Percentiles rank a stretch among this genome's conserved stretches.
Evolutionary conservation across 495 filamentous ascomycete species (phyloP).

Genomic region (Penicillium samsonianum): DNA sequence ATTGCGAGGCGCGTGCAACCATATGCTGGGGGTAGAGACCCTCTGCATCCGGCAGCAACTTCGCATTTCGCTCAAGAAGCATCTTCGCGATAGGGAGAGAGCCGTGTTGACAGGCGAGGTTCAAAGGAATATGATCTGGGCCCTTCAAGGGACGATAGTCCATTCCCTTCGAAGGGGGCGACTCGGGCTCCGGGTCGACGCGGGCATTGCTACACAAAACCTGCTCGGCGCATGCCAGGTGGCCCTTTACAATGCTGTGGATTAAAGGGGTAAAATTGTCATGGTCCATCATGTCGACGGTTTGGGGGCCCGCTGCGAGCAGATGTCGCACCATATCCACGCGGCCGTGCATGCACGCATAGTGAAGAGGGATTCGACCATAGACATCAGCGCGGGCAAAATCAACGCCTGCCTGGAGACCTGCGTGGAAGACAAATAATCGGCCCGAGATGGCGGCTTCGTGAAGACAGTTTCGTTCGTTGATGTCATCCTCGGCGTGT

Average conservation of each 20-base stretch:
- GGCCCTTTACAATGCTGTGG: conserved; percentile 85
- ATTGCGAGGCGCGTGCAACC: conserved; percentile 86
- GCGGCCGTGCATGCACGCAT: conserved; percentile 91
- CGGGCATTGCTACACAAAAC: conserved; percentile 72
- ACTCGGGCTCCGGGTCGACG: conserved; percentile 67
- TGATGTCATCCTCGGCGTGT: conserved; percentile 91
- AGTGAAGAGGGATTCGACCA: conserved; percentile 90
- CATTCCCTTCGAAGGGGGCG: background rate
- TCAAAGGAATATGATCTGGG: conserved; percentile 89
- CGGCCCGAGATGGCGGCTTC: conserved; percentile 91
- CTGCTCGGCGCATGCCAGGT: conserved; percentile 73
- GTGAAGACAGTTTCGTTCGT: conserved; percentile 92
- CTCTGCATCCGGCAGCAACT: conserved; percentile 87
- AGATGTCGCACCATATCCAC: conserved; percentile 80
- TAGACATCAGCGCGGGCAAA: conserved; percentile 86
- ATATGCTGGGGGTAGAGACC: conserved; percentile 97
- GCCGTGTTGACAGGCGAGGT: conserved; percentile 91
- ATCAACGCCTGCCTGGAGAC: conserved; percentile 68
- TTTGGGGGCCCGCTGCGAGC: conserved; percentile 58
- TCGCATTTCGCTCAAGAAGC: conserved; percentile 74
- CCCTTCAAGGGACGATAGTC: conserved; percentile 38
- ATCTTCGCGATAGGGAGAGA: conserved; percentile 79
- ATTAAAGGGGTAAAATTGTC: conserved; percentile 97
- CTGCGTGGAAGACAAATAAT: conserved; percentile 70
- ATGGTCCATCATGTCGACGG: conserved; percentile 84